phyloP scores from a whole-genome alignment of 768 basidiomycete species.

The Gymnopilus junonius region DNA sequence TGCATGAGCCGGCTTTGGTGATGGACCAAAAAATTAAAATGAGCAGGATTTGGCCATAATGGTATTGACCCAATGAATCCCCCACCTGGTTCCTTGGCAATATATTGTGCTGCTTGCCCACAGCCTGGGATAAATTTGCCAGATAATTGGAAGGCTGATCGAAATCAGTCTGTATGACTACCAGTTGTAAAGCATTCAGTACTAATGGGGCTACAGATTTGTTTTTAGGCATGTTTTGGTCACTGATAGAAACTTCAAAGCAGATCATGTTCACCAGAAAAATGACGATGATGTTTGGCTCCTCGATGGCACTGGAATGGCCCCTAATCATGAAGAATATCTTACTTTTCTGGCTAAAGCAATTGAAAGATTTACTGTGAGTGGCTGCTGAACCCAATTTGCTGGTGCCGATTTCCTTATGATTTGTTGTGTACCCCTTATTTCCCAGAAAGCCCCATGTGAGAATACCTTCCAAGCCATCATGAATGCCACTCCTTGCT shows the following conservation, averaged over 20 bases:
- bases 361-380: slow-evolving; percentile 15
- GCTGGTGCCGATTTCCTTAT: background rate
- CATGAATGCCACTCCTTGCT: background rate
- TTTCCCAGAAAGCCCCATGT: slow-evolving; percentile 22
- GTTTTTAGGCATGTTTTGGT: slow-evolving; percentile 1
- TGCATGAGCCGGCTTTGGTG: background rate
- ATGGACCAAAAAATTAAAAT: slow-evolving; percentile 7
- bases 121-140: slow-evolving; percentile 30
- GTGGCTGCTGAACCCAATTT: background rate
- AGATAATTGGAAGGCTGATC: slow-evolving; percentile 19
- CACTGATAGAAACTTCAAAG: slow-evolving; percentile 26
- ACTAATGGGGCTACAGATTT: background rate
- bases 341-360: slow-evolving; percentile 8
- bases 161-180: background rate
- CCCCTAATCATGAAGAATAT: slow-evolving; percentile 10
- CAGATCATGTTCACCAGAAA: slow-evolving; percentile 18
- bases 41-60: slow-evolving; percentile 16
- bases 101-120: slow-evolving; percentile 28
- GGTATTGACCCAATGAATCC: background rate
- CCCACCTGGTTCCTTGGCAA: slow-evolving; percentile 2
- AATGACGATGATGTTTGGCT: slow-evolving; percentile 19
- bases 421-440: too few relatives aligned
- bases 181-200: background rate
- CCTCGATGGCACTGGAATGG: slow-evolving; percentile 21
- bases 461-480: slow-evolving; percentile 20